These are phyloP conservation scores for Carex kokanica DNA, from an alignment of 176 grass and related monocot species.

Conservation along the genomic window DNA sequence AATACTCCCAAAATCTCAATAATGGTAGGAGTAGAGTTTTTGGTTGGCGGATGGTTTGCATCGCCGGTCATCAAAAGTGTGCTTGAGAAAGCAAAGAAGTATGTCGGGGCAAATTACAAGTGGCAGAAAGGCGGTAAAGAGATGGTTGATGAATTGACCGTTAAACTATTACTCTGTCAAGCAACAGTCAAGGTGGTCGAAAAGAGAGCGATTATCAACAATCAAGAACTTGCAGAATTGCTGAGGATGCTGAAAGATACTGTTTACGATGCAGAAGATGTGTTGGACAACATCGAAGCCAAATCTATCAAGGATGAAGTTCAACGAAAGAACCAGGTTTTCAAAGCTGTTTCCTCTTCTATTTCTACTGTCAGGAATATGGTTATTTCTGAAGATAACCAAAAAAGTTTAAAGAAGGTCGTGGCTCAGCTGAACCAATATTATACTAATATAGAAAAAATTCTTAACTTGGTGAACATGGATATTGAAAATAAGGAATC, in stretches of 20 bases:
- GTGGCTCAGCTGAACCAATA: background rate
- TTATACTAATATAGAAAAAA: too few relatives aligned
- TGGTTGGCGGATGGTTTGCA: too few relatives aligned
- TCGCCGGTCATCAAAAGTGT: too few relatives aligned
- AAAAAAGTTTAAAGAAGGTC: slow-evolving; percentile 8
- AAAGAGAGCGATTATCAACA: too few relatives aligned
- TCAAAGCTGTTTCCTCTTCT: background rate
- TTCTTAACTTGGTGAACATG: background rate
- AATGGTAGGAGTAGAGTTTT: too few relatives aligned
- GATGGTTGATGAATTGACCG: too few relatives aligned
- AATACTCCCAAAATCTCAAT: too few relatives aligned
- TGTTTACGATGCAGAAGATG: slow-evolving; percentile 22
- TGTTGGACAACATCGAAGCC: slow-evolving; percentile 26
- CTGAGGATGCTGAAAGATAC: slow-evolving; percentile 2
- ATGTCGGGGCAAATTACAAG: too few relatives aligned
- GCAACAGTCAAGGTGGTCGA: too few relatives aligned
- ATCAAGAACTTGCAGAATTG: slow-evolving; percentile 20
- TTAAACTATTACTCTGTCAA: too few relatives aligned
- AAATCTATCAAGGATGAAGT: background rate
- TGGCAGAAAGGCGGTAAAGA: too few relatives aligned
- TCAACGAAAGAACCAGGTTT: slow-evolving; percentile 19
- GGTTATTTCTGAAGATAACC: background rate
- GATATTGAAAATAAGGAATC: background rate
- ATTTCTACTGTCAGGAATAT: slow-evolving; percentile 12
- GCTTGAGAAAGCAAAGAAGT: too few relatives aligned